A percentile compares a stretch with the other conserved stretches of the same genome.
These are phyloP conservation scores for Solanum medicagineum DNA, from an alignment of 257 asterid species.

Conservation along the genomic window DNA sequence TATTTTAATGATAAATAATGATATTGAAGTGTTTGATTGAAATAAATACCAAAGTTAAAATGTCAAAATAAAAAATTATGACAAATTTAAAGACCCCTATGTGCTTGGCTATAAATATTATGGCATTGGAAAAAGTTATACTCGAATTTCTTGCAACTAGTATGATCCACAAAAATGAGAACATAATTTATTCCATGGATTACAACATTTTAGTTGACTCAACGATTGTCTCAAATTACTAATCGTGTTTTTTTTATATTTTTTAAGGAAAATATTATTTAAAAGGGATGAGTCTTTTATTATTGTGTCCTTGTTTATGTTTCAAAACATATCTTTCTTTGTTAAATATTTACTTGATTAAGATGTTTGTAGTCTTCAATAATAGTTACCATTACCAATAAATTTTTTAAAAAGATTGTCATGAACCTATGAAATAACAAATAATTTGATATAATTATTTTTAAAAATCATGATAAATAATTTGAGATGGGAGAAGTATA, in stretches of 20 bases:
- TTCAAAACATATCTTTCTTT: neutral
- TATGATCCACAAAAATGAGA: neutral
- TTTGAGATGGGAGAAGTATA: neutral
- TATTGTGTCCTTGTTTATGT: neutral
- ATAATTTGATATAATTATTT: neutral
- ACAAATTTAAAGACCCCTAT: no score
- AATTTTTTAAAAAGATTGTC: no score
- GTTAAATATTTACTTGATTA: neutral
- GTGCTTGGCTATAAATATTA: neutral
- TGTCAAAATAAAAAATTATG: no score
- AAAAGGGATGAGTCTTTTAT: neutral
- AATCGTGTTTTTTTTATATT: accelerated
- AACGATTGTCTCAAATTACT: neutral
- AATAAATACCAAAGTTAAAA: no score
- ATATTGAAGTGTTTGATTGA: no score
- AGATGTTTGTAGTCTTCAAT: no score
- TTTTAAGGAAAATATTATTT: no score
- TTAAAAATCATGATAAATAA: accelerated
- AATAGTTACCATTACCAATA: no score
- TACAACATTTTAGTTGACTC: neutral
- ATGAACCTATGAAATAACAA: neutral
- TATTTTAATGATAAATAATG: no score
- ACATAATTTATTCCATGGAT: neutral
- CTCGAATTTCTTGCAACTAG: neutral
- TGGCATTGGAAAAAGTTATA: neutral